These are phyloP conservation scores for Neurospora sp. DNA, from an alignment of 2,329 filamentous ascomycete species.

Conservation along the genomic window DNA sequence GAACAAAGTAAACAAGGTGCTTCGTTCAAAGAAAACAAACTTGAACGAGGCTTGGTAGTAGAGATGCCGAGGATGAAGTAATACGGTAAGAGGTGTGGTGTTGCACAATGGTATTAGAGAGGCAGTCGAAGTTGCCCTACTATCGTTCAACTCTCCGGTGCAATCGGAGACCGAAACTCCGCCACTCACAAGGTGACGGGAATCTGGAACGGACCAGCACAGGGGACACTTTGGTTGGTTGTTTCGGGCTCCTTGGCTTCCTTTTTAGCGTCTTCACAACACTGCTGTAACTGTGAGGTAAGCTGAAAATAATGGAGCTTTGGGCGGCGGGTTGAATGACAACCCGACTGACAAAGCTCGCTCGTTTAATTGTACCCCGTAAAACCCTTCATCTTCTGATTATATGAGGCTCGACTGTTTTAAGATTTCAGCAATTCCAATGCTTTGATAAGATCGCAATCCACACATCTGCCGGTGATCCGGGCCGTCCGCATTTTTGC, in stretches of 20 bases:
- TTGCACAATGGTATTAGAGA: not conserved
- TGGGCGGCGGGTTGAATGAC: not conserved
- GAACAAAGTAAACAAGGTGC: not conserved
- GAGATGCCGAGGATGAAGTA: not conserved
- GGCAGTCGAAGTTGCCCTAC: not conserved
- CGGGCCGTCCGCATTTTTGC: not conserved
- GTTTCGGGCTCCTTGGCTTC: not conserved
- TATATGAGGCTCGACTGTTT: not conserved
- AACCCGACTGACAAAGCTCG: not conserved
- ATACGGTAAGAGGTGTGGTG: not conserved
- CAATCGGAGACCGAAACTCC: not conserved
- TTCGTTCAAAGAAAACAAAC: not conserved
- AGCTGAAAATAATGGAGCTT: not conserved
- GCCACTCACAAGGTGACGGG: not conserved
- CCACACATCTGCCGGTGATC: not conserved
- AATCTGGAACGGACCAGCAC: not conserved
- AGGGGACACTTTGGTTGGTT: not conserved
- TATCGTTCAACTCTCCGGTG: not conserved
- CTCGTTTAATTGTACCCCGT: not conserved
- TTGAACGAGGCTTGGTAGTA: not conserved
- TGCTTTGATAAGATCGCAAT: not conserved
- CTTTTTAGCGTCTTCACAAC: not conserved
- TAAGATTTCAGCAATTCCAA: not conserved
- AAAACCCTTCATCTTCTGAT: not conserved
- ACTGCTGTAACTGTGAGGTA: not conserved